Percentiles rank a stretch among this genome's conserved stretches.
Conservation (phyloP, 1,284 basidiomycete species). For the Trametes sp. region DNA sequence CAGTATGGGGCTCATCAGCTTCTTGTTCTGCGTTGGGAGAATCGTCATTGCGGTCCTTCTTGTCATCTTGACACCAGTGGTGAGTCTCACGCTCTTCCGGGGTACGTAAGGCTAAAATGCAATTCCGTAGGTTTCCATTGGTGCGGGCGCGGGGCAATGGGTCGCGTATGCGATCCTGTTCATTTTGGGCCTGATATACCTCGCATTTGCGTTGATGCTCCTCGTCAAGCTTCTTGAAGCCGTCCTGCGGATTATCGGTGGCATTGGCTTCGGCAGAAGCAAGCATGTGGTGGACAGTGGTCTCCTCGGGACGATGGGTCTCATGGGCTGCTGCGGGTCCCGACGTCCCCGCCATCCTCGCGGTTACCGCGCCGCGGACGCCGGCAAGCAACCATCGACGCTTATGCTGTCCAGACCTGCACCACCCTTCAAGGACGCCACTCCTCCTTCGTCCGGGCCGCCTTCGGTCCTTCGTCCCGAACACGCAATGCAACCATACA, state of each 20-base stretch:
- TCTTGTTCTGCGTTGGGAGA: slow-evolving; percentile 89
- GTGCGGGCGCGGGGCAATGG: slow-evolving; percentile 83
- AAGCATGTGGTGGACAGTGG: slow-evolving; percentile 84
- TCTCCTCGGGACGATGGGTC: slow-evolving; percentile 81
- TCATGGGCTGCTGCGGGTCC: slow-evolving; percentile 77
- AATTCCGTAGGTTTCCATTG: slow-evolving; percentile 75
- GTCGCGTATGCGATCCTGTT: slow-evolving; percentile 92
- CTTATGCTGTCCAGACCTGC: slow-evolving; percentile 39
- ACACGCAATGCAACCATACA: slow-evolving; percentile 77
- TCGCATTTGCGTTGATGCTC: slow-evolving; percentile 83
- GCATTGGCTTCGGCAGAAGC: slow-evolving; percentile 87
- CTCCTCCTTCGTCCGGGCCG: slow-evolving; percentile 62
- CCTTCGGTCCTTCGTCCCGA: slow-evolving; percentile 81
- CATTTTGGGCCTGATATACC: slow-evolving; percentile 86
- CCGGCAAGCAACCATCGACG: slow-evolving; percentile 36
- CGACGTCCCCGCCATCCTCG: slow-evolving; percentile 52
- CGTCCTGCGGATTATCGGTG: slow-evolving; percentile 78
- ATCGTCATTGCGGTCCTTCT: slow-evolving; percentile 91
- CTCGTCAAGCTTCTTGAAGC: slow-evolving; percentile 88
- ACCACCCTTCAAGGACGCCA: slow-evolving; percentile 39
- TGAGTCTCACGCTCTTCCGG: slow-evolving; percentile 52
- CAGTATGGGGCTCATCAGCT: slow-evolving; percentile 94
- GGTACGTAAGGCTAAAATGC: slow-evolving; percentile 23
- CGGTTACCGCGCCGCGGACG: slow-evolving; percentile 34
- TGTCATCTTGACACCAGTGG: slow-evolving; percentile 87